Percentiles rank a stretch among this genome's conserved stretches.
Conservation (phyloP, 78 protist genomes). For the Dictyostelium citrinum region DNA sequence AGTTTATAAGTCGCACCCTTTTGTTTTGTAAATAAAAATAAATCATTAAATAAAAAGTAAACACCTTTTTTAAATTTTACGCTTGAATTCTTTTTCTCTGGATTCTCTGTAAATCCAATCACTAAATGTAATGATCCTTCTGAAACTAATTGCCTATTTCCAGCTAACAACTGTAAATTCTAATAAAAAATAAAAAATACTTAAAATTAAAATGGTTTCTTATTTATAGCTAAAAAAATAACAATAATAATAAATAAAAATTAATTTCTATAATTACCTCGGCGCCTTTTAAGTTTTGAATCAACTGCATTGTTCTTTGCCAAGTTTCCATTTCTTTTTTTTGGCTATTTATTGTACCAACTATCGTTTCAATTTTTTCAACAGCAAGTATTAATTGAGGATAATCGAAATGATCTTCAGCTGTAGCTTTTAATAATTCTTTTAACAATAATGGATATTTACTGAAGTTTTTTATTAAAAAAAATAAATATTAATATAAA, state of each 20-base stretch:
- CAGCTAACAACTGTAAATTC: constrained; percentile 46
- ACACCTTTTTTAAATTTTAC: constrained; percentile 55
- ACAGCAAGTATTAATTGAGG: constrained; percentile 45
- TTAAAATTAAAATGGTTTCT: no score
- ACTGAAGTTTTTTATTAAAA: neutral
- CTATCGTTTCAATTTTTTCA: constrained; percentile 60
- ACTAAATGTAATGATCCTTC: constrained; percentile 61
- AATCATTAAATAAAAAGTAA: constrained; percentile 60
- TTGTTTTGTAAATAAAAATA: constrained; percentile 66
- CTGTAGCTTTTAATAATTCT: constrained; percentile 63
- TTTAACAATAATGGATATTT: constrained; percentile 61
- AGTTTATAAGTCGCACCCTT: constrained; percentile 20
- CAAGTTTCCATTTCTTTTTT: constrained; percentile 73
- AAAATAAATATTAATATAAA: neutral
- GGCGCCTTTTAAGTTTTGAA: constrained; percentile 68
- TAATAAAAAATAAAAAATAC: neutral
- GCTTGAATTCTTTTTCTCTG: constrained; percentile 27
- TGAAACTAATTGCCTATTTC: constrained; percentile 41
- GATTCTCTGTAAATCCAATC: constrained; percentile 41
- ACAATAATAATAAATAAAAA: neutral
- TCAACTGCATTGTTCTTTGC: constrained; percentile 73
- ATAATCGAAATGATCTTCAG: constrained; percentile 56
- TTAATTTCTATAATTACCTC: neutral
- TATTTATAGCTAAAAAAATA: no score
- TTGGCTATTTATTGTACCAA: constrained; percentile 25